Base-by-base conservation (phyloP, 2,329 filamentous ascomycete species). In the Pezicula radicicola region DNA sequence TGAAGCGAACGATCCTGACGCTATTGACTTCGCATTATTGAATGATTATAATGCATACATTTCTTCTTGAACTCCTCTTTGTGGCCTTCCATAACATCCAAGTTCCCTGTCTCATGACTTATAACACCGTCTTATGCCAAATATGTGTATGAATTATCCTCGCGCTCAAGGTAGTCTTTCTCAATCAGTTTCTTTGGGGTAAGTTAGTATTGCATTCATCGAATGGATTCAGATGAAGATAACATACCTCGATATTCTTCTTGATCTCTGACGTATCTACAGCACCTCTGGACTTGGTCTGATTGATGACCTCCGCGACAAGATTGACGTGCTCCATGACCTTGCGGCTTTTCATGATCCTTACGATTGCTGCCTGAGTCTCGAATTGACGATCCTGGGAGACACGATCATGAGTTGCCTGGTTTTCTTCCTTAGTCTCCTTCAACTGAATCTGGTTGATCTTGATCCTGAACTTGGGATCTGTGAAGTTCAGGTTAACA, bases 401-500 rank as follows among this genome's bases (percentile, higher is more conserved):
- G 4, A 99, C 90, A 41, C 91, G 83, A 70, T 96, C 88, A 70
- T 97, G 91, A 1, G 92, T 97, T 62, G 88, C 90, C 70, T 91
- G 89, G 72, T 97, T 97, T 72, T 99, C 94, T 65, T 93, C 88
- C 63, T 88, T 89, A 1, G 94, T 97, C 73, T 99, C 94, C 72
- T 94, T 95, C 47, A 97, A 81, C 72, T 99, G 94, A 61, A 99
- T 94, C 72, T 97, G 93, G 73, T 97, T 99, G 76, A 99, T 97
- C 76, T 99, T 99, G 73, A 99, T 86, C 51, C 91, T 85, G 70
- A 89, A 88, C 70, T 94, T 96, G 18, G 85, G 80, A 65, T 97
- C 88, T 2, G 75, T 75, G 70, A 99, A 99, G 15, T 68, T 68
- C 42, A 79, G 71, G 72, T 97, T 97, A 64, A 96, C 85, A 0